Conservation (phyloP, 1,139 yeast species). For the Kluyveromyces sp. region DNA sequence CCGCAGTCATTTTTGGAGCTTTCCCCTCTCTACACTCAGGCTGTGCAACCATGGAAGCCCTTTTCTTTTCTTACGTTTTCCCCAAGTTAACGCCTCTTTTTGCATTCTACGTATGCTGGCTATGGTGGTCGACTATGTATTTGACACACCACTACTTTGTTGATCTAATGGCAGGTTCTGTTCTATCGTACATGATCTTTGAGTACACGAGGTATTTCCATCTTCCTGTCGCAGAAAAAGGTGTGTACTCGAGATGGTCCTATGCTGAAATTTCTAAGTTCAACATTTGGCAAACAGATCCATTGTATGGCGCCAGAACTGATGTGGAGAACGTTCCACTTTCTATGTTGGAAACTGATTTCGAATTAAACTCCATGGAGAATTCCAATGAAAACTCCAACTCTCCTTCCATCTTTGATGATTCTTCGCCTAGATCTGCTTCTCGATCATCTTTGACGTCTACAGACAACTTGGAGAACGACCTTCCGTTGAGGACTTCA, state of each 20-base stretch:
- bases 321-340: conserved; percentile 30
- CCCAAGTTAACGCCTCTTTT: conserved; percentile 61
- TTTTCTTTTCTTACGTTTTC: conserved; percentile 74
- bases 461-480: conserved; percentile 24
- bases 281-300: conserved; percentile 32
- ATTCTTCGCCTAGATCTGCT: conserved; percentile 17
- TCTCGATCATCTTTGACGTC: conserved; percentile 31
- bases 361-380: conserved; percentile 20
- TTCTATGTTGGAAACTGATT: conserved; percentile 19
- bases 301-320: conserved; percentile 26
- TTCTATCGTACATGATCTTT: conserved; percentile 64
- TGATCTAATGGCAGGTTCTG: conserved; percentile 87
- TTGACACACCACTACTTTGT: conserved; percentile 92
- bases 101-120: conserved; percentile 74
- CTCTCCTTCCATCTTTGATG: conserved; percentile 26
- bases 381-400: conserved; percentile 12
- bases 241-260: conserved; percentile 79
- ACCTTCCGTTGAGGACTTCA: conserved; percentile 12
- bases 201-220: conserved; percentile 64
- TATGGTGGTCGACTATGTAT: conserved; percentile 99
- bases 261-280: conserved; percentile 40
- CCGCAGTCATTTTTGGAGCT: conserved; percentile 96
- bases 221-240: conserved; percentile 60
- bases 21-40: conserved; percentile 96
- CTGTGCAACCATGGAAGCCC: conserved; percentile 86